These are phyloP conservation scores for Claviceps sp. DNA, from an alignment of 2,329 filamentous ascomycete genomes.

Conservation along the genomic window DNA sequence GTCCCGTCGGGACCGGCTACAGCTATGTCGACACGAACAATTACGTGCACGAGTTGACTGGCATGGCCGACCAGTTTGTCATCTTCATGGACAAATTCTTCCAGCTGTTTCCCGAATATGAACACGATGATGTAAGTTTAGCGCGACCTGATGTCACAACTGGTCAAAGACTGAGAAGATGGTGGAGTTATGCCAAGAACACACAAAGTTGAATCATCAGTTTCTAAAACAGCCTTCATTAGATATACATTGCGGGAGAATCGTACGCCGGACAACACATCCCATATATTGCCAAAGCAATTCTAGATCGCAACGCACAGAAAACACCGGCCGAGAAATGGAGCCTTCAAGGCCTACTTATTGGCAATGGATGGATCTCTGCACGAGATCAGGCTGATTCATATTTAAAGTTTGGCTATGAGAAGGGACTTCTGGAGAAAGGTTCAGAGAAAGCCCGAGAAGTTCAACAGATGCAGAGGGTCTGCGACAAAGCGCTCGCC, in stretches of 20 bases:
- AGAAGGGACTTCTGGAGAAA: conserved; percentile 57
- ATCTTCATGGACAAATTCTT: conserved; percentile 89
- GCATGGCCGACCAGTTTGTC: conserved; percentile 84
- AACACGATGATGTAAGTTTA: conserved; percentile 79
- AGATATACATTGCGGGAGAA: conserved; percentile 93
- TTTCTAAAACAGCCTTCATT: conserved; percentile 1
- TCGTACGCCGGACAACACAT: conserved; percentile 96
- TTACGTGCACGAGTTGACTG: conserved; percentile 70
- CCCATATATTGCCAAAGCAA: conserved; percentile 86
- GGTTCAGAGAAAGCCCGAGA: conserved; percentile 49
- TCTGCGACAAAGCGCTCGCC: conserved; percentile 52
- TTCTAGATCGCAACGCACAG: conserved; percentile 75
- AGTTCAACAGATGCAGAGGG: conserved; percentile 54
- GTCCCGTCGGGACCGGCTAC: conserved; percentile 91
- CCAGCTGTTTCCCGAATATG: conserved; percentile 77
- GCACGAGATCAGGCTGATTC: conserved; percentile 80
- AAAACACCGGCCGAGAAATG: conserved; percentile 31
- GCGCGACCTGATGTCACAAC: conserved; percentile 21
- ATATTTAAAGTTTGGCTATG: conserved; percentile 71
- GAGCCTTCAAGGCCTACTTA: conserved; percentile 74
- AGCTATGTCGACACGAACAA: conserved; percentile 89
- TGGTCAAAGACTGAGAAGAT: background rate
- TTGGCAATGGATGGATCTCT: conserved; percentile 97
- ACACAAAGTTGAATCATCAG: background rate
- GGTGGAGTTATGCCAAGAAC: background rate